Base-by-base conservation (phyloP, 2,329 filamentous ascomycete species). In the Alternaria hordeiaustralica region DNA sequence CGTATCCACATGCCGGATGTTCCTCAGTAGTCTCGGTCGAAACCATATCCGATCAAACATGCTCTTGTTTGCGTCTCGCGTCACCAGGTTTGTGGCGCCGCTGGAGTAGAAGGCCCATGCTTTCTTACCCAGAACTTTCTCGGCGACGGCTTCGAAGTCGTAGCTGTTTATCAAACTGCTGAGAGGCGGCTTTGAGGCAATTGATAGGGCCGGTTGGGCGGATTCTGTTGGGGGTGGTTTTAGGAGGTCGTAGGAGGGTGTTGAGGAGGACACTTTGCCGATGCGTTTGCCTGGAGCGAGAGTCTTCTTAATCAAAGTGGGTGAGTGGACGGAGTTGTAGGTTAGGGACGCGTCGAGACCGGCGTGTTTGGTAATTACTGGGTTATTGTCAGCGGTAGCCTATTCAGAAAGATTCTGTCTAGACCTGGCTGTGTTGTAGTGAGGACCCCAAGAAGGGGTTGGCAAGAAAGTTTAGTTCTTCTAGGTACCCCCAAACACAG, bases 321-420 rank as follows among this genome's bases (percentile, higher is more conserved):
- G 81, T 0, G 82, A 75, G 81, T 81, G 76, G 86, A 89, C 15
- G 80, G 81, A 21, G 77, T 77, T 23, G 85, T 87, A 88, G 80
- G 62, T 84, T 77, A 77, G 43, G 2, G 69, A 66, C 6, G 70
- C 69, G 58, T 73, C 70, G 30, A 56, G 60, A 5, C 71, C 71
- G n/a, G 72, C 53, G 67, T 73, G 61, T 53, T 60, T 70, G 28
- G 65, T 55, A 25, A 73, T 71, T 23, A 66, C 69, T 71, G 25
- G 23, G 20, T 13, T 21, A 2, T 50, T n/a, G 46, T 28, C 26
- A 28, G 23, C n/a, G n/a, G n/a, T n/a, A n/a, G n/a, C n/a, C n/a
- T n/a, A n/a, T n/a, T n/a, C n/a, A n/a, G n/a, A n/a, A n/a, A n/a
- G n/a, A n/a, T n/a, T n/a, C n/a, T n/a, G n/a, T n/a, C n/a, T n/a